These are phyloP conservation scores for Aschersonia sp. DNA, from an alignment of 2,329 filamentous ascomycete genomes.

Conservation along the genomic window DNA sequence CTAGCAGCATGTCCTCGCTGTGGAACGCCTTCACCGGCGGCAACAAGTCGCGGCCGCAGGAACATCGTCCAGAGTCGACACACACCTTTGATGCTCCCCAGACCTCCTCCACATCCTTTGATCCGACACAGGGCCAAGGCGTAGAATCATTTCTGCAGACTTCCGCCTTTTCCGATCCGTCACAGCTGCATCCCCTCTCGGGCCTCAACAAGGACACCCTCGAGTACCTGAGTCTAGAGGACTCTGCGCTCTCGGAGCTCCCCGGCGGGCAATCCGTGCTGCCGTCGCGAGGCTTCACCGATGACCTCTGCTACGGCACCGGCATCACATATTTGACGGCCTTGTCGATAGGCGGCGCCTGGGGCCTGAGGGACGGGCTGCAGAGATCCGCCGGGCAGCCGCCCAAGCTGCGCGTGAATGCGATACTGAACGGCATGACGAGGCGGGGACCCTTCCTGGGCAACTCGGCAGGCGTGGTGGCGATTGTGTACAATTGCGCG, in stretches of 20 bases:
- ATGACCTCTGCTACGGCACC: slow-evolving; percentile 95
- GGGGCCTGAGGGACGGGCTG: slow-evolving; percentile 85
- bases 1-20: slow-evolving; percentile 36
- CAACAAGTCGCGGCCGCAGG: slow-evolving; percentile 30
- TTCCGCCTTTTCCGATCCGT: slow-evolving; percentile 69
- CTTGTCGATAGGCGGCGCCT: slow-evolving; percentile 71
- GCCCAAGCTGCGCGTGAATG: slow-evolving; percentile 86
- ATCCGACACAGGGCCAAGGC: slow-evolving; percentile 61
- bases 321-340: slow-evolving; percentile 89
- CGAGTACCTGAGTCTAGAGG: slow-evolving; percentile 91
- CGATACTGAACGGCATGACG: slow-evolving; percentile 87
- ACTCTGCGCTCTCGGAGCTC: slow-evolving; percentile 73
- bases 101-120: slow-evolving; percentile 45
- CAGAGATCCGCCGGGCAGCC: slow-evolving; percentile 62
- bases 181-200: slow-evolving; percentile 81
- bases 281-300: slow-evolving; percentile 91
- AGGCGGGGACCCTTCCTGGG: slow-evolving; percentile 86
- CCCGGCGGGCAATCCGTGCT: slow-evolving; percentile 78
- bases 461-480: slow-evolving; percentile 90
- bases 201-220: slow-evolving; percentile 86
- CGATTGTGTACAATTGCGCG: slow-evolving; percentile 89
- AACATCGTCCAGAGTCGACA: slow-evolving; percentile 18
- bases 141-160: slow-evolving; percentile 74
- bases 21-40: slow-evolving; percentile 49
- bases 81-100: slow-evolving; percentile 25